A percentile compares a stretch with the other conserved stretches of the same genome.
Evolutionary conservation across 495 filamentous ascomycete species (phyloP).

Genomic region (Neurospora tetrasperma): DNA sequence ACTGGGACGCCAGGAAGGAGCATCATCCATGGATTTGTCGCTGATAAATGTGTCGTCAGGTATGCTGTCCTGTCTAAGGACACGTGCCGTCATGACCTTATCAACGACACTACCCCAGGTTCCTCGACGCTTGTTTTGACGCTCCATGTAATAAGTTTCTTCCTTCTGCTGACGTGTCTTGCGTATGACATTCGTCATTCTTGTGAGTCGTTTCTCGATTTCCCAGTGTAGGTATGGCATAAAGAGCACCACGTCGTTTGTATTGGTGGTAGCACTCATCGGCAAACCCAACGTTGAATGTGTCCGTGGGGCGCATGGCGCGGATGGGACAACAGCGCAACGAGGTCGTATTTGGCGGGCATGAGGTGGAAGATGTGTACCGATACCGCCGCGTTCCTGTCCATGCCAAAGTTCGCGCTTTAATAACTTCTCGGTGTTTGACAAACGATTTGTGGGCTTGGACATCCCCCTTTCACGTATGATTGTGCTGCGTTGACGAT

Average conservation of each 20-base stretch:
- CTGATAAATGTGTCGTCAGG: background rate
- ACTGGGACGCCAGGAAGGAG: constrained; percentile 14
- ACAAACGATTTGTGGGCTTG: background rate
- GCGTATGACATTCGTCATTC: constrained; percentile 18
- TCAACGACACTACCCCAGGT: constrained; percentile 19
- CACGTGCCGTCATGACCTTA: constrained; percentile 3
- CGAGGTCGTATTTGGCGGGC: constrained; percentile 19
- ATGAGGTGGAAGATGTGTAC: constrained; percentile 15
- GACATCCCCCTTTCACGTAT: background rate
- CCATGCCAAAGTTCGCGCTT: constrained; percentile 21
- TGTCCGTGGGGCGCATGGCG: constrained; percentile 2
- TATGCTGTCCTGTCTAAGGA: background rate
- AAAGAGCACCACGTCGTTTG: background rate
- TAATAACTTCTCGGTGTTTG: constrained; percentile 18
- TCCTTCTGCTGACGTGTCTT: constrained; percentile 13
- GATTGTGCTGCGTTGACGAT: constrained; percentile 7
- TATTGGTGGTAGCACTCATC: background rate
- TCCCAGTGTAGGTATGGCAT: constrained; percentile 23
- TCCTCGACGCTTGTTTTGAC: constrained; percentile 13
- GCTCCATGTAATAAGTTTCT: constrained; percentile 11
- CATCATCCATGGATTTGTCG: constrained; percentile 2
- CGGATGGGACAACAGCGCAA: constrained; percentile 15
- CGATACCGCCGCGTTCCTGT: constrained; percentile 15
- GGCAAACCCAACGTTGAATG: background rate
- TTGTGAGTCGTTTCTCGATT: constrained; percentile 16